A percentile compares a stretch with the other conserved stretches of the same genome.
These are phyloP conservation scores for Erucastrum elatum DNA, from an alignment of 345 rosid genomes.

Conservation along the genomic window DNA sequence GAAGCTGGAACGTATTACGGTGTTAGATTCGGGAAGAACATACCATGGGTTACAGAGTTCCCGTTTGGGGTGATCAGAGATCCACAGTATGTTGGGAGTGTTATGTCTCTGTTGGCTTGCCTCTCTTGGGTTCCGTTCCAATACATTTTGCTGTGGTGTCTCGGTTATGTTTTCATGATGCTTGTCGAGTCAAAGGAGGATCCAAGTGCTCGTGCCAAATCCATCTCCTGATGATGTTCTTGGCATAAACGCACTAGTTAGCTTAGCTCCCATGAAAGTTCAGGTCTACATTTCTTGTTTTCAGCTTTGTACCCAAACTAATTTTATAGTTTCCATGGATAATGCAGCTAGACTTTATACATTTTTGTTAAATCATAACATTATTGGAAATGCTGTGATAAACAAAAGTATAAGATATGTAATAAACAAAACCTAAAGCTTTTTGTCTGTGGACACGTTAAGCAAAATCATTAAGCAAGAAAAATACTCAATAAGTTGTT, in stretches of 20 bases:
- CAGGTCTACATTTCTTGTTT: neutral
- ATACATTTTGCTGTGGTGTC: slow-evolving; percentile 72
- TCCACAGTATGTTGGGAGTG: slow-evolving; percentile 91
- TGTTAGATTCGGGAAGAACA: slow-evolving; percentile 72
- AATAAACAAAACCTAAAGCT: neutral
- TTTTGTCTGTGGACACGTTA: too few species aligned
- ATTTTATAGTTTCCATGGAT: neutral
- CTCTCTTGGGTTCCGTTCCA: slow-evolving; percentile 78
- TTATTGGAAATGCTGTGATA: neutral
- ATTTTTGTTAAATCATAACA: neutral
- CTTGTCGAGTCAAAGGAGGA: slow-evolving; percentile 68
- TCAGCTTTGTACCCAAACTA: neutral
- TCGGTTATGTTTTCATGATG: slow-evolving; percentile 75
- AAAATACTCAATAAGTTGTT: too few species aligned
- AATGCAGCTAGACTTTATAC: neutral
- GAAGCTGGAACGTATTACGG: slow-evolving; percentile 93
- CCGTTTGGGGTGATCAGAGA: slow-evolving; percentile 89
- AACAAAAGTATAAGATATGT: neutral
- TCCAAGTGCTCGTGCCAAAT: slow-evolving; percentile 63
- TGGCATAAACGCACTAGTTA: neutral
- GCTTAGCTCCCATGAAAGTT: neutral
- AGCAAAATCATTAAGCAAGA: too few species aligned
- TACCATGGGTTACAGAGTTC: slow-evolving; percentile 84
- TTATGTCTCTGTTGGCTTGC: slow-evolving; percentile 73
- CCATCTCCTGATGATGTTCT: slow-evolving; percentile 44